Evolutionary conservation across 164 flowering plant species (phyloP).

Genomic region (Magnolia officinalis): DNA sequence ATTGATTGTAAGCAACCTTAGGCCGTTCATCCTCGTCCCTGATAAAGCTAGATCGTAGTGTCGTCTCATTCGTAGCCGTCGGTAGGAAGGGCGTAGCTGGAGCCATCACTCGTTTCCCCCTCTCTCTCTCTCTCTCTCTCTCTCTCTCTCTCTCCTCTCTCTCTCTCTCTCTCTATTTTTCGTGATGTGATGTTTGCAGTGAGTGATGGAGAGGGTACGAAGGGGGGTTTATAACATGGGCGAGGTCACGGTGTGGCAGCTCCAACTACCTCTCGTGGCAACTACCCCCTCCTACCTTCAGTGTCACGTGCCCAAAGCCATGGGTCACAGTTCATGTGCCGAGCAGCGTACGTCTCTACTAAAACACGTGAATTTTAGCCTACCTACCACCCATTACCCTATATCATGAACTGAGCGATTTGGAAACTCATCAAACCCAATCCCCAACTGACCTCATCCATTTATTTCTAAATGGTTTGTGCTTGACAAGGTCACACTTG

Average conservation of each 20-base stretch:
- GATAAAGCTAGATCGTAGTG: conserved; percentile 50
- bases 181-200: background rate
- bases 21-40: conserved; percentile 87
- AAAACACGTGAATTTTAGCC: no score
- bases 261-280: conserved; percentile 13
- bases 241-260: background rate
- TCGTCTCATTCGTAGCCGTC: conserved; percentile 32
- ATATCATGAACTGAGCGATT: no score
- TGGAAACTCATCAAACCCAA: no score
- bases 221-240: no score
- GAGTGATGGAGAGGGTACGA: background rate
- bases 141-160: background rate
- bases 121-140: conserved; percentile 11
- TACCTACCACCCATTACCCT: no score
- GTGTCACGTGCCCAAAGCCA: background rate
- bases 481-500: no score
- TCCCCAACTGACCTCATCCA: no score
- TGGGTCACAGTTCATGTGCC: no score
- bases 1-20: conserved; percentile 61
- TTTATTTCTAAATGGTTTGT: no score
- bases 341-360: no score
- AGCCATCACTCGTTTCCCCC: conserved; percentile 8
- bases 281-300: background rate
- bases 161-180: background rate
- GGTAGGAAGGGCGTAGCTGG: conserved; percentile 9